Base-by-base conservation (phyloP, 768 basidiomycete genomes). In the Mycena chlorophos region DNA sequence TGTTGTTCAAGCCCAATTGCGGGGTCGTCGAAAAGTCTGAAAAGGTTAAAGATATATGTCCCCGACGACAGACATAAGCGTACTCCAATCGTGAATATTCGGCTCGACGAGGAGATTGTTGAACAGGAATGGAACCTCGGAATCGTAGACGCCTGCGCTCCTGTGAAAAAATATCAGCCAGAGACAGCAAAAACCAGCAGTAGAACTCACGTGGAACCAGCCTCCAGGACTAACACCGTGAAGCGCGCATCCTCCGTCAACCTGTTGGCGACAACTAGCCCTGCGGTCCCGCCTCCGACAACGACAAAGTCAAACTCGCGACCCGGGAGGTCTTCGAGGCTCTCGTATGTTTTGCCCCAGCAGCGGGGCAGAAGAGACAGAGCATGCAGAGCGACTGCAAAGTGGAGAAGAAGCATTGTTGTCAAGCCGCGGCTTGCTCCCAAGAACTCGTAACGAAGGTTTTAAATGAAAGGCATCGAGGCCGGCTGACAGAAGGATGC, bases 1-100 rank as follows among this genome's bases (percentile, higher is more conserved):
- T 55, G 14, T 34, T 48, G 52, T 62, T 61, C 16, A 67, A 53
- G 8, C 52, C 59, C 16, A 47, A 4, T 56, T 67, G 66, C 3
- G 65, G 63, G 5, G 37, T 51, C 5, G 64, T 64, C 6, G 64
- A 62, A 30, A 59, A 65, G 40, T 65, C 56, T 57, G 37, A 6
- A n/a, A 26, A 5, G 13, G 45, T 26, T 27, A 26, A 12, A 46
- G 45, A 14, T 46, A 13, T 14, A 14, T 14, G 8, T 20, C 14
- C 8, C 10, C 8, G 10, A 20, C 4, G 23, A 20, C 22, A 19
- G 5, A 27, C 5, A 26, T 23, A 10, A 10, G 26, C 45, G 13
- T 28, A 46, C 45, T 46, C 45, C 25, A 46, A 5, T 46, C 45
- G 31, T 34, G 31, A 34, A 46, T 26, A 42, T 19, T 42, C 8